Conservation (phyloP, 805 yeast genomes). For the Yarrowia osloensis region DNA sequence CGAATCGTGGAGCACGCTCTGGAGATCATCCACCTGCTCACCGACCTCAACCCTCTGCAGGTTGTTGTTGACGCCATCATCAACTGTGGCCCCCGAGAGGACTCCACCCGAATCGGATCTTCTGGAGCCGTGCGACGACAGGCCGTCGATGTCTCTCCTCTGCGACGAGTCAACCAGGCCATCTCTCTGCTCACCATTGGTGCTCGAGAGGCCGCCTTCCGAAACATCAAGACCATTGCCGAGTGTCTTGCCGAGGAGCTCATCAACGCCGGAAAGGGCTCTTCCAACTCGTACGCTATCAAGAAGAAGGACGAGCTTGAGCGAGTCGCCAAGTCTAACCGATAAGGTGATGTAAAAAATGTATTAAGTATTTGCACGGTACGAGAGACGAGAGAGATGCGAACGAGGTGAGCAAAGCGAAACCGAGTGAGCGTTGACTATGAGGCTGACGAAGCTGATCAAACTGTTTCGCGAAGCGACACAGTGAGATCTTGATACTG, state of each 20-base stretch:
- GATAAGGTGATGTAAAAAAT: constrained; percentile 54
- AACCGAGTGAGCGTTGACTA: too few species aligned
- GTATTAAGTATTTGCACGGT: constrained; percentile 30
- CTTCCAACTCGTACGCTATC: constrained; percentile 99
- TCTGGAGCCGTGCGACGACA: constrained; percentile 99
- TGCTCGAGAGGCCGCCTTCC: constrained; percentile 99
- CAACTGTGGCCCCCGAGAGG: constrained; percentile 99
- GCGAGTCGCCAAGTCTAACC: constrained; percentile 99
- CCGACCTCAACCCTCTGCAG: constrained; percentile 99
- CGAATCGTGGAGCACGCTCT: constrained; percentile 99
- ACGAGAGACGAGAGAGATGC: too few species aligned
- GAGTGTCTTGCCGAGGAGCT: constrained; percentile 99
- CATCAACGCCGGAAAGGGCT: constrained; percentile 99
- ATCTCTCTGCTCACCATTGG: constrained; percentile 97
- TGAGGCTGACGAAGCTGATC: too few species aligned
- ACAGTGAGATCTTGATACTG: too few species aligned
- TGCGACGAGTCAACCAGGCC: constrained; percentile 99
- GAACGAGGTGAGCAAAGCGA: too few species aligned
- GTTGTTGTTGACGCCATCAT: constrained; percentile 98
- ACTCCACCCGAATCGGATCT: constrained; percentile 99
- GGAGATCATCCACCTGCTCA: constrained; percentile 94
- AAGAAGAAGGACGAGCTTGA: constrained; percentile 99
- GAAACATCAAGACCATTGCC: constrained; percentile 99
- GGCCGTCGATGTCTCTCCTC: constrained; percentile 99
- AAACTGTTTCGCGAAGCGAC: too few species aligned